These are phyloP conservation scores for Parastagonospora nodorum DNA, from an alignment of 2,329 filamentous ascomycete genomes.

Conservation along the genomic window DNA sequence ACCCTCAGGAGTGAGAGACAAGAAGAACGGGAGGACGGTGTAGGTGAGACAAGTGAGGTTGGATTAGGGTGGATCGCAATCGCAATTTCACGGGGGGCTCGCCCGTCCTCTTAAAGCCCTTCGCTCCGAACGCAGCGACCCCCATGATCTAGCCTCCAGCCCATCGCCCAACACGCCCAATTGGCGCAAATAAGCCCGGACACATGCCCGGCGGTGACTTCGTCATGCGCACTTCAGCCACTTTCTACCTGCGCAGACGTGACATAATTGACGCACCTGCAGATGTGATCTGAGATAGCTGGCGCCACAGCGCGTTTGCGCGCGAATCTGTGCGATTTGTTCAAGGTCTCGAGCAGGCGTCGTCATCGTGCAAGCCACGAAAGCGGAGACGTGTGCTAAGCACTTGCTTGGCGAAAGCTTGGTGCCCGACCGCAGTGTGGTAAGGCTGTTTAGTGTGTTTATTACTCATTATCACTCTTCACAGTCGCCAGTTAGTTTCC, in stretches of 20 bases:
- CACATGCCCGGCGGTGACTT: neutral
- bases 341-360: neutral
- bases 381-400: neutral
- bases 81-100: too few relatives aligned
- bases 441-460: too few relatives aligned
- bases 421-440: neutral
- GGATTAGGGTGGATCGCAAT: neutral
- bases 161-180: too few relatives aligned
- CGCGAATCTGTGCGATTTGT: too few relatives aligned
- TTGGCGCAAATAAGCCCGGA: too few relatives aligned
- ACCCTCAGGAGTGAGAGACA: neutral
- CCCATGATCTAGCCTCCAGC: too few relatives aligned
- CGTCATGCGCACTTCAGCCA: neutral
- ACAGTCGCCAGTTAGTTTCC: too few relatives aligned
- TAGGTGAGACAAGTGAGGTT: neutral
- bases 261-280: too few relatives aligned
- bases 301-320: too few relatives aligned
- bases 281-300: too few relatives aligned
- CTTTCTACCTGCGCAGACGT: too few relatives aligned
- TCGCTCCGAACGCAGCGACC: neutral
- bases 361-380: neutral
- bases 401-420: conserved; percentile 3
- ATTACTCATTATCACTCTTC: too few relatives aligned
- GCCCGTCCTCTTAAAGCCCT: neutral
- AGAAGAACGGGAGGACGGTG: neutral